Conservation (phyloP, 164 flowering plant species). For the Stephania yunnanensis region DNA sequence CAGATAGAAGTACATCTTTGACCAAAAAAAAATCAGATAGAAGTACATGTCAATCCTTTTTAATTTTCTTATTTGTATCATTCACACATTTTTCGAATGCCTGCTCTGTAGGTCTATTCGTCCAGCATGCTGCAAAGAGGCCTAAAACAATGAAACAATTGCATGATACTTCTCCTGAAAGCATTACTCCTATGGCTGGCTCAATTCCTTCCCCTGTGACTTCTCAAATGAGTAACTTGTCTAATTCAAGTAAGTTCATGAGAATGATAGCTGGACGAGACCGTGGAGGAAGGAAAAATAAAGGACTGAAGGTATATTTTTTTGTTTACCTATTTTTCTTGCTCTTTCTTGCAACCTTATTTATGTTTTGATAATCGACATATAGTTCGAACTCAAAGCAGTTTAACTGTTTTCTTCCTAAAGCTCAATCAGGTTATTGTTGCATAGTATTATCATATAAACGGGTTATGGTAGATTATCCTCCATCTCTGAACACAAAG, state of each 20-base stretch:
- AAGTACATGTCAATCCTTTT: neutral
- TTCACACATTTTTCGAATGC: constrained; percentile 5
- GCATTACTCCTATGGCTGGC: constrained; percentile 38
- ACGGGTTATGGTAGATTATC: too few relatives aligned
- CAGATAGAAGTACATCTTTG: neutral
- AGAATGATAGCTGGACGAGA: constrained; percentile 67
- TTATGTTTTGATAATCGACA: neutral
- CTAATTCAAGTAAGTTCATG: constrained; percentile 67
- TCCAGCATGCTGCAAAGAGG: constrained; percentile 60
- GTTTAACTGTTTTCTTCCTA: neutral
- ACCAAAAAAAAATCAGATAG: neutral
- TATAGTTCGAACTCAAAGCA: neutral
- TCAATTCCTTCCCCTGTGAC: constrained; percentile 86
- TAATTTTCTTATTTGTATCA: neutral
- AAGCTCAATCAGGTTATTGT: too few relatives aligned
- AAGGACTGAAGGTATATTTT: constrained; percentile 60
- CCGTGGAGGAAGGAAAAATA: constrained; percentile 65
- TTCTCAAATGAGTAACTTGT: constrained; percentile 94
- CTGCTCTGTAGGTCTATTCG: constrained; percentile 48
- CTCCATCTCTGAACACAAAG: too few relatives aligned
- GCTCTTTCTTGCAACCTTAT: neutral
- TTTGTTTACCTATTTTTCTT: neutral
- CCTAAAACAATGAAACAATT: constrained; percentile 65
- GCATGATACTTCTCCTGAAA: constrained; percentile 57
- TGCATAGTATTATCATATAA: too few relatives aligned